Evolutionary conservation across 129 eudicot genomes (phyloP).

Genomic region (Scalesia atractyloides): DNA sequence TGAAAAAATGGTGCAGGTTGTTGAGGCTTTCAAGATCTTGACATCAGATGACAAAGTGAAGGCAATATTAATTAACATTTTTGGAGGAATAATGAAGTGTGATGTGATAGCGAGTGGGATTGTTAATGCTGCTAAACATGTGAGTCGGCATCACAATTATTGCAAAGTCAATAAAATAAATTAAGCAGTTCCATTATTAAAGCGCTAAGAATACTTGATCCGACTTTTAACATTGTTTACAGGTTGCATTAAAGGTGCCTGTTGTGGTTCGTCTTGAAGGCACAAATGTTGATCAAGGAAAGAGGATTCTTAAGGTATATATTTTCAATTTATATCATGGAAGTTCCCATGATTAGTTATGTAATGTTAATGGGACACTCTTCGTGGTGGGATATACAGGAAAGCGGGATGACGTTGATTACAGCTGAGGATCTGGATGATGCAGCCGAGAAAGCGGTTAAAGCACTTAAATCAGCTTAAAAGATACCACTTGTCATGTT

Average conservation of each 20-base stretch:
- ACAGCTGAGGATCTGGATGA: slow-evolving; percentile 98
- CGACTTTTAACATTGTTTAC: background rate
- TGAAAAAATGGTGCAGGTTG: slow-evolving; percentile 63
- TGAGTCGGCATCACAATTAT: slow-evolving; percentile 23
- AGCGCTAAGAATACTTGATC: background rate
- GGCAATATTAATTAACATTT: slow-evolving; percentile 92
- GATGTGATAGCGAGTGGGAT: slow-evolving; percentile 99
- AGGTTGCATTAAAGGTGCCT: slow-evolving; percentile 95
- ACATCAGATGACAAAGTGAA: slow-evolving; percentile 97
- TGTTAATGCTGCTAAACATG: slow-evolving; percentile 96
- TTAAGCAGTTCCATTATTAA: background rate
- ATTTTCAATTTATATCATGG: background rate
- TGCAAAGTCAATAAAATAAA: background rate
- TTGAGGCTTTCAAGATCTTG: slow-evolving; percentile 97
- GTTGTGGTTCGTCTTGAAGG: slow-evolving; percentile 97
- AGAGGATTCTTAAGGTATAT: slow-evolving; percentile 84
- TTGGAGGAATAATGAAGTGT: slow-evolving; percentile 99
- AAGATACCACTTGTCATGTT: background rate
- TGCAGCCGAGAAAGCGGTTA: slow-evolving; percentile 95
- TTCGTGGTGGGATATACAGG: slow-evolving; percentile 46
- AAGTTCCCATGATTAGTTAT: background rate
- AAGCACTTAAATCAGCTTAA: slow-evolving; percentile 44
- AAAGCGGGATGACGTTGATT: slow-evolving; percentile 82
- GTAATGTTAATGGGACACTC: background rate
- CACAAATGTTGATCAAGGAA: slow-evolving; percentile 92